Percentiles rank a stretch among this genome's conserved stretches.
These are phyloP conservation scores for Colletotrichum shisoi DNA, from an alignment of 2,329 filamentous ascomycete species.

Conservation along the genomic window DNA sequence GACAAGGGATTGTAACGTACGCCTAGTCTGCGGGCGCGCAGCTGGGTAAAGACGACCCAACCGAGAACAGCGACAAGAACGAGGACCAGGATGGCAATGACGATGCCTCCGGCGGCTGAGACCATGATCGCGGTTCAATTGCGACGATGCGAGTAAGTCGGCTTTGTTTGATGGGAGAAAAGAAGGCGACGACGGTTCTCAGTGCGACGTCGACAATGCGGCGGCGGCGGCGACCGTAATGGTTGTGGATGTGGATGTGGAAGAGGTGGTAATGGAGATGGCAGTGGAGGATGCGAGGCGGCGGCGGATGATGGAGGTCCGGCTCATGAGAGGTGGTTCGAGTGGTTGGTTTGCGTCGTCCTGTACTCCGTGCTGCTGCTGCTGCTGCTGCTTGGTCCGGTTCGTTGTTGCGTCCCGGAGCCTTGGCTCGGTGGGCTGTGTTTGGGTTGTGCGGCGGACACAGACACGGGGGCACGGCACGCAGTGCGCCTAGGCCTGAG, in stretches of 20 bases:
- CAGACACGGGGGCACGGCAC: conserved; percentile 9
- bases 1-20: conserved; percentile 53
- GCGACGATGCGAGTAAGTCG: conserved; percentile 29
- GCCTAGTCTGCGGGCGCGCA: conserved; percentile 76
- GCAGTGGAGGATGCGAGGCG: conserved; percentile 16
- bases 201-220: not conserved
- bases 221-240: not conserved
- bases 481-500: conserved; percentile 5
- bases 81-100: conserved; percentile 75
- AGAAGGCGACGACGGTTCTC: conserved; percentile 10
- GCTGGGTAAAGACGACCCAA: conserved; percentile 76
- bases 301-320: conserved; percentile 29
- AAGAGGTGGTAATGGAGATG: not conserved
- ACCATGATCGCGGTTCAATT: conserved; percentile 55
- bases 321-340: conserved; percentile 24
- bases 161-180: conserved; percentile 8
- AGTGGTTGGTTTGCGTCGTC: conserved; percentile 4
- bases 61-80: conserved; percentile 63
- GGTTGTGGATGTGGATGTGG: not conserved
- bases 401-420: conserved; percentile 2
- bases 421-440: conserved; percentile 19
- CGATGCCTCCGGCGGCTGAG: conserved; percentile 70
- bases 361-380: not conserved
- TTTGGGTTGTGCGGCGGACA: conserved; percentile 16
- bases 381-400: conserved; percentile 4